Percentiles rank a stretch among this genome's conserved stretches.
Evolutionary conservation across 208 protist genomes (phyloP).

Genomic region (Acanthamoeba triangularis): DNA sequence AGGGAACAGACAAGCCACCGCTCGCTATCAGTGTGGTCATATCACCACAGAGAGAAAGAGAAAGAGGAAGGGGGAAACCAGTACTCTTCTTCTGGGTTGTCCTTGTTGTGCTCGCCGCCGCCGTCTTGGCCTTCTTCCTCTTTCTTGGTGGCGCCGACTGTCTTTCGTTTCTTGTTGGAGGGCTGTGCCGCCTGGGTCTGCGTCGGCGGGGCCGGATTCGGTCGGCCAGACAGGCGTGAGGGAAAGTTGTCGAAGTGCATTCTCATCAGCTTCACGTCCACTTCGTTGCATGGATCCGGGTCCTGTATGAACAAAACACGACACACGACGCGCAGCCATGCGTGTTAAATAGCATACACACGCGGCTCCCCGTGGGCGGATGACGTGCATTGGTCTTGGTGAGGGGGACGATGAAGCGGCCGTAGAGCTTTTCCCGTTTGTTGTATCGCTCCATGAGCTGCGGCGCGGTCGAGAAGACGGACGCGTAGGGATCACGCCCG

Average conservation of each 20-base stretch:
- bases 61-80: not conserved
- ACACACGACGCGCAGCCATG: not conserved
- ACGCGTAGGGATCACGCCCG: constrained; percentile 20
- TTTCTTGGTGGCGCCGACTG: not conserved
- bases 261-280: not conserved
- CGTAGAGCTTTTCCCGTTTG: constrained; percentile 13
- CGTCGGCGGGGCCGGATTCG: not conserved
- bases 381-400: not conserved
- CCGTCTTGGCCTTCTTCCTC: not conserved
- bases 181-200: not conserved
- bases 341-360: not conserved
- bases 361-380: too few relatives aligned
- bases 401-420: constrained; percentile 40
- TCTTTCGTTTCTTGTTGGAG: not conserved
- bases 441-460: not conserved
- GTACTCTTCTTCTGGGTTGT: not conserved
- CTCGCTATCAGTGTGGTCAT: not conserved
- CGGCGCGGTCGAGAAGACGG: not conserved
- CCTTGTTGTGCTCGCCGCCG: not conserved
- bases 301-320: not conserved
- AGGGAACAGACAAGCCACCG: not conserved
- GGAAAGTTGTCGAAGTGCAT: not conserved
- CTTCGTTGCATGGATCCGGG: not conserved
- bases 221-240: not conserved
- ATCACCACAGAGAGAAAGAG: too few relatives aligned